A percentile compares a stretch with the other conserved stretches of the same genome.
Conservation (phyloP, 129 eudicot species). For the Artemisia argyi region DNA sequence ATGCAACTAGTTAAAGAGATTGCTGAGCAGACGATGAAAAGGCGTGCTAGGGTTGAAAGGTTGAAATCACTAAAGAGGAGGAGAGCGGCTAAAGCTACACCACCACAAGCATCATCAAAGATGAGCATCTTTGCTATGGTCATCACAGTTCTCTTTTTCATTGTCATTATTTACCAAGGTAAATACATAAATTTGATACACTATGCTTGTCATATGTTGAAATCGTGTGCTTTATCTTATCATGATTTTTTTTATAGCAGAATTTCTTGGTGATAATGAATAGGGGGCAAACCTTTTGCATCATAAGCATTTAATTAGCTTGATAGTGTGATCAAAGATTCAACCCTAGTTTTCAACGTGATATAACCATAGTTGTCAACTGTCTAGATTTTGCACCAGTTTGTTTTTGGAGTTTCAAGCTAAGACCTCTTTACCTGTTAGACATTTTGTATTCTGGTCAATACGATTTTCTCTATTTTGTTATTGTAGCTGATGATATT, state of each 20-base stretch:
- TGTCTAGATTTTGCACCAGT: constrained; percentile 5
- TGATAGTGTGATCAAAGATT: constrained; percentile 10
- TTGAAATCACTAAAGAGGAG: constrained; percentile 62
- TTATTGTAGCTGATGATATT: neutral
- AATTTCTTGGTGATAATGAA: too few species aligned
- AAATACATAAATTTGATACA: constrained; percentile 13
- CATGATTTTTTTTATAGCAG: neutral
- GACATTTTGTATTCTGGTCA: constrained; percentile 10
- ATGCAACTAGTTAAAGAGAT: constrained; percentile 62
- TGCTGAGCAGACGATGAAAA: constrained; percentile 68
- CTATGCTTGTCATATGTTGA: constrained; percentile 20
- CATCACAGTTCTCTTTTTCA: constrained; percentile 55
- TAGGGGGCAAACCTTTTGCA: too few species aligned
- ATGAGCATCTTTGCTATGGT: constrained; percentile 59
- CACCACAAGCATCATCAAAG: constrained; percentile 40
- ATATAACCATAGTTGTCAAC: neutral
- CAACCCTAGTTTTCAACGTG: neutral
- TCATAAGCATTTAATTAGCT: neutral
- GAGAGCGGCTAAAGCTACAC: constrained; percentile 44
- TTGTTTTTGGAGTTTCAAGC: constrained; percentile 1
- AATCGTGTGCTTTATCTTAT: neutral
- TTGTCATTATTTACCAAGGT: constrained; percentile 75
- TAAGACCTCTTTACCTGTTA: neutral
- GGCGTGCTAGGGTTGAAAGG: constrained; percentile 66
- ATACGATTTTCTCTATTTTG: neutral